These are phyloP conservation scores for Monascus ruber DNA, from an alignment of 2,329 filamentous ascomycete species.

Conservation along the genomic window DNA sequence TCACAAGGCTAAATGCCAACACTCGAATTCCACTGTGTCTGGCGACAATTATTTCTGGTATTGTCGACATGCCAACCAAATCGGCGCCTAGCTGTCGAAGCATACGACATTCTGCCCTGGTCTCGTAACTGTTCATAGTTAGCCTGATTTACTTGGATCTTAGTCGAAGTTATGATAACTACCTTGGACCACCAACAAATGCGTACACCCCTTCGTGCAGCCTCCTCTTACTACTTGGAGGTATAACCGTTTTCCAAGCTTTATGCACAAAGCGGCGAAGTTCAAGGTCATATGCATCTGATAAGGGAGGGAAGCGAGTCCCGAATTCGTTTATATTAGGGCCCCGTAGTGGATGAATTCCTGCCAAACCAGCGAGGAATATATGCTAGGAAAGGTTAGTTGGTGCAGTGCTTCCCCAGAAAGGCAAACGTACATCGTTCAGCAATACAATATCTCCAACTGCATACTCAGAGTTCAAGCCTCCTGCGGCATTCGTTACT, in stretches of 20 bases:
- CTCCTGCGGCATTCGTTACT: slow-evolving; percentile 59
- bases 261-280: slow-evolving; percentile 46
- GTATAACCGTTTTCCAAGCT: slow-evolving; percentile 42
- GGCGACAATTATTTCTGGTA: slow-evolving; percentile 56
- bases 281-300: slow-evolving; percentile 55
- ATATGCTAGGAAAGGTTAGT: slow-evolving; percentile 39
- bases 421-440: slow-evolving; percentile 44
- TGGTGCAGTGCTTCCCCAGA: slow-evolving; percentile 1
- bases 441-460: slow-evolving; percentile 56
- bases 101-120: slow-evolving; percentile 53
- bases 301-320: slow-evolving; percentile 51
- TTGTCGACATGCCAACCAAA: slow-evolving; percentile 60
- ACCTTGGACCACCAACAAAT: slow-evolving; percentile 52
- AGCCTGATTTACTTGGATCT: slow-evolving; percentile 4
- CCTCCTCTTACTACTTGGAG: slow-evolving; percentile 36
- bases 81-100: slow-evolving; percentile 51
- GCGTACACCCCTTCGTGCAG: slow-evolving; percentile 57
- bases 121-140: slow-evolving; percentile 44
- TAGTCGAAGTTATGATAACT: slow-evolving; percentile 13
- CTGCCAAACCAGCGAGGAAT: slow-evolving; percentile 51
- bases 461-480: slow-evolving; percentile 50
- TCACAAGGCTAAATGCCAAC: slow-evolving; percentile 54
- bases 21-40: slow-evolving; percentile 53
- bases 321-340: slow-evolving; percentile 54
- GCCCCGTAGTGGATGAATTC: slow-evolving; percentile 50